Evolutionary conservation across 371 early-diverging fungal species (phyloP), one percentile per base, ranked within the genome.

Genomic region (Parasitella parasitica): DNA sequence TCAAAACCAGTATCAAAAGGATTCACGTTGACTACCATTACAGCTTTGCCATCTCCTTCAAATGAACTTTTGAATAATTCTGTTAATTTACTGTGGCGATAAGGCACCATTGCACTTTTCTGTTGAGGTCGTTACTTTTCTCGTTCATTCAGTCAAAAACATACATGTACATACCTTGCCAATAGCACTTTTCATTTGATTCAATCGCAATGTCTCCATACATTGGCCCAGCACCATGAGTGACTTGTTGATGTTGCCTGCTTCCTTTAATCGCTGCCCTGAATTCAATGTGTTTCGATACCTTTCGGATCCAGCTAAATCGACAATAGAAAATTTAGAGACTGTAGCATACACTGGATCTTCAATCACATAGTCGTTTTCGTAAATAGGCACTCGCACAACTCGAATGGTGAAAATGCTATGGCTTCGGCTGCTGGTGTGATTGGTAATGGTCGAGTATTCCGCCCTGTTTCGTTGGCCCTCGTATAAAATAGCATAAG

Each of bases 291-390:
- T 95, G 63, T 89, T 89, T 38, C 86, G 77, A 38, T 91, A 84
- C 51, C 98, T 83, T 75, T 99, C 99, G 24, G 91, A 90, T 15
- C 99, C 99, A 16, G 99, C 99, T 59, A 99, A 69, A 75, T 99
- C 99, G 13, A 99, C 96, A 56, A 99, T 82, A 3, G 87, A 88
- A 54, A 96, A 57, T 20, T 83, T 80, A 3, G 85, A 84, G 11
- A 86, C 75, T 0, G 78, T 78, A 6, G 80, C 77, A 59, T 75
- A 81, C 4, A 69, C 63, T 20, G 61, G 56, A 38, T 67, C 84
- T 36, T 84, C 81, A 12, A 84, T 75, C 1, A 80, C 78, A 46
- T 78, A 80, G 43, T 81, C 60, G 26, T 63, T 54, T 4, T 84
- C 81, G 56, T 80, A 76, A 57, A 81, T 75, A n/a, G 86, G 84